A percentile compares a stretch with the other conserved stretches of the same genome.
phyloP scores from a whole-genome alignment of 257 asterid genomes.

The Capsicum rhomboideum region DNA sequence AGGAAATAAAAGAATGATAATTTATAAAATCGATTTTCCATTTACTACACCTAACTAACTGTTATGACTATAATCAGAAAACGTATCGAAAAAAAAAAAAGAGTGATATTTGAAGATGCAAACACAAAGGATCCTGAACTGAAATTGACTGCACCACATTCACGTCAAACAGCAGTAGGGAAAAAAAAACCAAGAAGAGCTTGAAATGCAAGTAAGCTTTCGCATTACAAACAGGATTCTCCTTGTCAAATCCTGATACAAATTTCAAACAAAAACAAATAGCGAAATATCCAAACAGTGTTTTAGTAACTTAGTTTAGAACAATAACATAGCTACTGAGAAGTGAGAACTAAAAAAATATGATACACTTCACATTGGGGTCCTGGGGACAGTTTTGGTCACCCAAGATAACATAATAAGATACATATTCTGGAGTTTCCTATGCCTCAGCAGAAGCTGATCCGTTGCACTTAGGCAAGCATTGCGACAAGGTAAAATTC shows the following conservation, averaged over 20 bases:
- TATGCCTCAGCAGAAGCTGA: slow-evolving; percentile 28
- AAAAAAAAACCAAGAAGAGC: neutral
- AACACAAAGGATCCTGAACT: neutral
- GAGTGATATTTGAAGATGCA: neutral
- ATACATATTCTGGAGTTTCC: neutral
- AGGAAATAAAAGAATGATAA: neutral
- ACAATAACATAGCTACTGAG: neutral
- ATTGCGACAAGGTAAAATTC: slow-evolving; percentile 26
- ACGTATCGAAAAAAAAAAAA: neutral
- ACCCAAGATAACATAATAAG: neutral
- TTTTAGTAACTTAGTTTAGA: neutral
- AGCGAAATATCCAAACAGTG: neutral
- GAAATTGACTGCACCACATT: neutral
- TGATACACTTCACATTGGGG: slow-evolving; percentile 5
- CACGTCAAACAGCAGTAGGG: neutral
- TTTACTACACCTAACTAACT: neutral
- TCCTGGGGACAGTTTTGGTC: neutral
- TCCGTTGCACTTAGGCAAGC: slow-evolving; percentile 50
- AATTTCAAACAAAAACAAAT: neutral
- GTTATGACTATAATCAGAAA: neutral
- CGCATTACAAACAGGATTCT: neutral
- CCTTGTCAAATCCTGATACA: neutral
- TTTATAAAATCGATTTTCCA: neutral
- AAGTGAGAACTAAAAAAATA: neutral
- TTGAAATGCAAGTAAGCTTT: neutral